phyloP scores from a whole-genome alignment of 768 basidiomycete genomes.

The Cystofilobasidium ferigula region DNA sequence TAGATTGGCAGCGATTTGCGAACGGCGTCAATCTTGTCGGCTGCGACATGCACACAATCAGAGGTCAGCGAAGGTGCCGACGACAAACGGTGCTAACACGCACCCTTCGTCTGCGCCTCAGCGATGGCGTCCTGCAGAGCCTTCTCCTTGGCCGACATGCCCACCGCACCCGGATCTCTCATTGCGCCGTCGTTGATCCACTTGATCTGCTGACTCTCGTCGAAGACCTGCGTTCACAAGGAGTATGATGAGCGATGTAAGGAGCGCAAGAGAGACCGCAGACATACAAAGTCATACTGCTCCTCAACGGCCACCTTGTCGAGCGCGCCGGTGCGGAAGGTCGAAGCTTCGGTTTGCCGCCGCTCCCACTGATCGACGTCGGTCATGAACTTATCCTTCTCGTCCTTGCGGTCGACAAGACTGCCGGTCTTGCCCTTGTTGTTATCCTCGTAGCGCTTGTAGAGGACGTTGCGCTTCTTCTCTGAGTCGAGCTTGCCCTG shows the following conservation, averaged over 20 bases:
- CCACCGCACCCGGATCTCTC: conserved; percentile 45
- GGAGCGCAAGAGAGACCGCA: not conserved
- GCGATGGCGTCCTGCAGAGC: conserved; percentile 77
- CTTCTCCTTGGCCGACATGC: conserved; percentile 72
- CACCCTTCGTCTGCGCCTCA: conserved; percentile 80
- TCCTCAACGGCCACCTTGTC: conserved; percentile 70
- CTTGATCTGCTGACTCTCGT: conserved; percentile 91
- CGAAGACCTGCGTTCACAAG: conserved; percentile 45
- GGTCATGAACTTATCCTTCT: conserved; percentile 67
- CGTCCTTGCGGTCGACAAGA: conserved; percentile 70
- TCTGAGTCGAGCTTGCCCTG: conserved; percentile 97
- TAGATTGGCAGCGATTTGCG: conserved; percentile 90
- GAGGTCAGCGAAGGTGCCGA: not conserved
- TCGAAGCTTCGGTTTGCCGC: conserved; percentile 75
- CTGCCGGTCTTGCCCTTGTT: conserved; percentile 60
- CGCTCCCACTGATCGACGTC: conserved; percentile 98
- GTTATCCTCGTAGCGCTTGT: conserved; percentile 84
- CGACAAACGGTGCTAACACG: conserved; percentile 29
- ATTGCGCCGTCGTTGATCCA: conserved; percentile 76
- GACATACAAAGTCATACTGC: conserved; percentile 75
- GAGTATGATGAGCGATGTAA: not conserved
- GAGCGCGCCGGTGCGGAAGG: conserved; percentile 81
- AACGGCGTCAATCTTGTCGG: conserved; percentile 80
- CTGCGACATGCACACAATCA: conserved; percentile 44
- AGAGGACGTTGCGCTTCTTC: conserved; percentile 82